Base-by-base conservation (phyloP, 192 early-diverging fungal genomes). In the Mortierella claussenii region DNA sequence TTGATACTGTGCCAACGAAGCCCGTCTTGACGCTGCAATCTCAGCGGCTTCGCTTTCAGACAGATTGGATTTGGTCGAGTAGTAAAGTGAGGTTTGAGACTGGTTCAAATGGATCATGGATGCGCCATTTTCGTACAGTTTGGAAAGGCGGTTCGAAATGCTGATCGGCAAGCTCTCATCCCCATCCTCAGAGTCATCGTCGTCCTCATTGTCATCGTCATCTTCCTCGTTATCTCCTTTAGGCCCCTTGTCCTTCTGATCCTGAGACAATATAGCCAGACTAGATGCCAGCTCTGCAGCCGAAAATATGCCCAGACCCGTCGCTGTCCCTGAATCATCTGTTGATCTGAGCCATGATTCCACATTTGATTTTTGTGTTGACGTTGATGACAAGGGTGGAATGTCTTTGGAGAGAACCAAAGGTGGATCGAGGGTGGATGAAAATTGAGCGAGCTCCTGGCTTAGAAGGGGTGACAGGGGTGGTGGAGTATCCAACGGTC, bases 21-120 rank as follows among this genome's bases (percentile, higher is more conserved):
- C 37, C 37, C 69, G 52, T n/a, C 54, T 55, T 11, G 57, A 60
- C n/a, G n/a, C n/a, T 15, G 42, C 57, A 20, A 52, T 21, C 44
- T 70, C 68, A 27, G 60, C 45, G 13, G 53, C 69, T 5, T 71
- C 69, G 18, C 18, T 37, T 7, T 71, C 69, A 2, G 69, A 71
- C 1, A 71, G 18, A 4, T 53, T 63, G 10, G 69, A 71, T 50
- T 71, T 71, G 28, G 60, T 63, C 15, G 69, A 71, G 28, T 71
- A 71, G 44, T 71, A 71, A 2, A 71, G 69, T 2, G 69, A 71
- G 9, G 69, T 71, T 23, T 71, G 69, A 23, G 69, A 71, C 13
- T 71, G 69, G 30, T 71, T 71, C 34, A 71, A 33, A 30, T 71
- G 69, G n/a, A n/a, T n/a, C 8, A 58, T 30, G 12, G 69, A 63